Evolutionary conservation across 2,329 filamentous ascomycete species (phyloP).

Genomic region (Lachnellula arida): DNA sequence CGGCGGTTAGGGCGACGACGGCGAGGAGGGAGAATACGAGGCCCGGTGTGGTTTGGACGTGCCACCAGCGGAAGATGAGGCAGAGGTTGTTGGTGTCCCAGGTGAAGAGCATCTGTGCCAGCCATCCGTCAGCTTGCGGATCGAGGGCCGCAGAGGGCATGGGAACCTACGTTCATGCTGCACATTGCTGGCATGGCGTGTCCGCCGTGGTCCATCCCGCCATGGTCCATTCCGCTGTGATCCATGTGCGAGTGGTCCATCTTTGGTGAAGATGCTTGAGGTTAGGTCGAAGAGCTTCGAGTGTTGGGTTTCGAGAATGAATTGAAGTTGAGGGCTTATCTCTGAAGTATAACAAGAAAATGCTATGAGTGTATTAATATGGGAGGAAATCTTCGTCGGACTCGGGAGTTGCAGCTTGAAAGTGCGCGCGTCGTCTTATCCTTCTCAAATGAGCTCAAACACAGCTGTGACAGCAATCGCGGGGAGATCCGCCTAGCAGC

Average conservation of each 20-base stretch:
- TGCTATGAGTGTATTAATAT: not conserved
- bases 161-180: slow-evolving; percentile 78
- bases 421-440: not conserved
- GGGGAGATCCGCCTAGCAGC: not conserved
- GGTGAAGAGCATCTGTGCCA: slow-evolving; percentile 86
- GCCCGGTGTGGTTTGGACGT: slow-evolving; percentile 66
- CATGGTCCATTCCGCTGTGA: slow-evolving; percentile 52
- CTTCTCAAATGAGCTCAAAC: slow-evolving; percentile 15
- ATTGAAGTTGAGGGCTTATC: not conserved
- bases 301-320: not conserved
- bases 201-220: slow-evolving; percentile 42
- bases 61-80: slow-evolving; percentile 93
- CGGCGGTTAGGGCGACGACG: slow-evolving; percentile 78
- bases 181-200: slow-evolving; percentile 58
- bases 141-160: not conserved
- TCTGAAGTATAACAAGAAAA: not conserved
- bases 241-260: slow-evolving; percentile 46
- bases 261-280: not conserved
- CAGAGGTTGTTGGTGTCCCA: slow-evolving; percentile 93
- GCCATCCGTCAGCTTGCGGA: slow-evolving; percentile 1
- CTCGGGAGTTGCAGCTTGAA: not conserved
- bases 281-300: slow-evolving; percentile 13
- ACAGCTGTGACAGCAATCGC: not conserved
- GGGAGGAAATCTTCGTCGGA: not conserved
- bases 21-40: slow-evolving; percentile 79